Percentiles rank a stretch among this genome's conserved stretches.
Evolutionary conservation across 106 monocot genomes (phyloP).

Genomic region (Agapanthus africanus): DNA sequence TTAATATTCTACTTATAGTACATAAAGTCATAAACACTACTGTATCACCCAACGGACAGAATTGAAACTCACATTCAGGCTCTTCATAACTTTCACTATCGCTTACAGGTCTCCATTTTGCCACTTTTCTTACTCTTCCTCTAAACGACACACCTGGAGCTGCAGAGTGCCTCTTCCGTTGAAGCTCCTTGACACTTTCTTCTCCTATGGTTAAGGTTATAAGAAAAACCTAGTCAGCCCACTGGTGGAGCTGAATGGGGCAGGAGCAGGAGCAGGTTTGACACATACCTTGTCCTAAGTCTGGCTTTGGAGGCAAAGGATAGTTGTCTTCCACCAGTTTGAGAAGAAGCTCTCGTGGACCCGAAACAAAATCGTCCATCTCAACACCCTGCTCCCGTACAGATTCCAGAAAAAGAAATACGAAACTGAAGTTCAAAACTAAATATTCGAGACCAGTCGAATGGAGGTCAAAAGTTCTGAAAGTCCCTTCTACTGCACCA

Average conservation of each 20-base stretch:
- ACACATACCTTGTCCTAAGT: slow-evolving; percentile 30
- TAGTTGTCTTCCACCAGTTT: slow-evolving; percentile 96
- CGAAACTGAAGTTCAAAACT: slow-evolving; percentile 6
- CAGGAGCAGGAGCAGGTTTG: slow-evolving; percentile 2
- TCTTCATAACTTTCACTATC: slow-evolving; percentile 57
- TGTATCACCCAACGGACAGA: not conserved
- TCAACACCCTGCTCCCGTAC: slow-evolving; percentile 61
- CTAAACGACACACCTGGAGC: slow-evolving; percentile 58
- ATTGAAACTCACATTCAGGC: slow-evolving; percentile 51
- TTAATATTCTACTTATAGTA: not conserved
- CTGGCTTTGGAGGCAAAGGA: slow-evolving; percentile 86
- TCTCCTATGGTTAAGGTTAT: slow-evolving; percentile 35
- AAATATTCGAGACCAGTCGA: not conserved
- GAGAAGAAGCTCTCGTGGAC: slow-evolving; percentile 82
- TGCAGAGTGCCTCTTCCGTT: slow-evolving; percentile 68
- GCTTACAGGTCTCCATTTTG: slow-evolving; percentile 53
- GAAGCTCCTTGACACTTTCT: slow-evolving; percentile 63
- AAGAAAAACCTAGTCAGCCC: slow-evolving; percentile 1
- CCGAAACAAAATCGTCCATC: slow-evolving; percentile 94
- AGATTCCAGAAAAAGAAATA: slow-evolving; percentile 9
- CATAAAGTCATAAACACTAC: not conserved
- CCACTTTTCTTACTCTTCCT: slow-evolving; percentile 66
- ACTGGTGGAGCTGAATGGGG: not conserved
- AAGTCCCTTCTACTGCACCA: no score
- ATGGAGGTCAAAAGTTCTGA: slow-evolving; percentile 3